Evolutionary conservation across 1,139 yeast species (phyloP).

Genomic region (Candida tunisiensis): DNA sequence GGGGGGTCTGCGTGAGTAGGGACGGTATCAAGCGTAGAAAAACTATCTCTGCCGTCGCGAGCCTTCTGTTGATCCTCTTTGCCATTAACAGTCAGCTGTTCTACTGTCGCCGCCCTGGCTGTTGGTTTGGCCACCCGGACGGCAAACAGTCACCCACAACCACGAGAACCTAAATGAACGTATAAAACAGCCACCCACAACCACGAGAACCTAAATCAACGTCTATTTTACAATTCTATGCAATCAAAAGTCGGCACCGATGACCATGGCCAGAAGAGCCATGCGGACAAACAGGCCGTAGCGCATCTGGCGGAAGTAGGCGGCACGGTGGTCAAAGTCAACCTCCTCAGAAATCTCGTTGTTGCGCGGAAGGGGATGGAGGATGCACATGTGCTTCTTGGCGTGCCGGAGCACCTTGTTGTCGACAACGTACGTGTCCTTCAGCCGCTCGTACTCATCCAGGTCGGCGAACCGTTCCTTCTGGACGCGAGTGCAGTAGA

Average conservation of each 20-base stretch:
- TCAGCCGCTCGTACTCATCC: conserved; percentile 70
- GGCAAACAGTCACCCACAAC: too few species aligned
- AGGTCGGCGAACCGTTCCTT: conserved; percentile 79
- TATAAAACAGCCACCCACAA: too few species aligned
- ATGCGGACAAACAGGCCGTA: conserved; percentile 96
- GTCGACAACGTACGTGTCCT: conserved; percentile 85
- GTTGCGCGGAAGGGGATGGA: conserved; percentile 98
- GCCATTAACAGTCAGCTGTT: too few species aligned
- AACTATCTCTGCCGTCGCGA: too few species aligned
- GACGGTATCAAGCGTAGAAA: too few species aligned
- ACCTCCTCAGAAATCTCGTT: conserved; percentile 95
- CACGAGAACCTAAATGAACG: too few species aligned
- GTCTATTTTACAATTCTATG: too few species aligned
- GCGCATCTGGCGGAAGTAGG: conserved; percentile 98
- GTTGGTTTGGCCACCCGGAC: too few species aligned
- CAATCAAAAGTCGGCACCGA: conserved; percentile 34
- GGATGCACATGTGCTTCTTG: conserved; percentile 95
- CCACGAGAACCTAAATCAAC: too few species aligned
- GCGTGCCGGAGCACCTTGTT: conserved; percentile 83
- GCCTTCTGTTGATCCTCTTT: too few species aligned
- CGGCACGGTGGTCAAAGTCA: conserved; percentile 98
- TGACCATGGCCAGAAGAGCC: conserved; percentile 96
- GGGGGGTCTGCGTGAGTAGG: too few species aligned
- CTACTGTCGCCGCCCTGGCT: too few species aligned
- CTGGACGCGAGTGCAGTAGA: conserved; percentile 97